These are phyloP conservation scores for Globisporangium recalcitrans DNA, from an alignment of 352 stramenopile species.

Conservation along the genomic window DNA sequence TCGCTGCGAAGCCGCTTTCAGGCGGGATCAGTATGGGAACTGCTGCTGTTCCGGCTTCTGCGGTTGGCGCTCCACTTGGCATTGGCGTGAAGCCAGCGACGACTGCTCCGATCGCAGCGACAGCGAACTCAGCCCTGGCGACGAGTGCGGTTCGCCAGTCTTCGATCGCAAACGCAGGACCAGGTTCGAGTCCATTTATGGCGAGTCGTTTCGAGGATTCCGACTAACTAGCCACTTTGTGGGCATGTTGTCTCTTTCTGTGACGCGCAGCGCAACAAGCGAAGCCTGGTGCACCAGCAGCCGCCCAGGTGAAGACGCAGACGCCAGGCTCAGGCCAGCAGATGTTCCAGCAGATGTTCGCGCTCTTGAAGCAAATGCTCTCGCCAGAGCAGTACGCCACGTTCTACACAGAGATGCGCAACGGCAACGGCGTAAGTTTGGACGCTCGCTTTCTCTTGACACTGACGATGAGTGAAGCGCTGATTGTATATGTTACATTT, in stretches of 20 bases:
- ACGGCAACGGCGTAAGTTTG: slow-evolving; percentile 57
- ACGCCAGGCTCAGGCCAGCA: slow-evolving; percentile 60
- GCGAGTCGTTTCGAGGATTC: too few relatives aligned
- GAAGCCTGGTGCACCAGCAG: neutral
- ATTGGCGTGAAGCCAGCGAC: slow-evolving; percentile 10
- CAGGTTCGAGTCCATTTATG: neutral
- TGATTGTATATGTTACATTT: neutral
- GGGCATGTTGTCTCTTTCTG: neutral
- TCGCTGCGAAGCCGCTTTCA: slow-evolving; percentile 1
- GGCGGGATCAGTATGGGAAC: slow-evolving; percentile 14
- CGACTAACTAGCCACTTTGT: neutral
- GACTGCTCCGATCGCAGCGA: neutral
- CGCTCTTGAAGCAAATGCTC: slow-evolving; percentile 77
- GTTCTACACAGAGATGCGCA: slow-evolving; percentile 79
- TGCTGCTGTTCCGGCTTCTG: neutral
- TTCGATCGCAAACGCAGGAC: neutral
- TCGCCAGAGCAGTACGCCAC: slow-evolving; percentile 76
- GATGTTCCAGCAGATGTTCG: slow-evolving; percentile 88
- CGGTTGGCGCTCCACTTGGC: slow-evolving; percentile 6
- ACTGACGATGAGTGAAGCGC: neutral
- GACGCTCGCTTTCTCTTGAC: neutral
- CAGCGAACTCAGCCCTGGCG: neutral
- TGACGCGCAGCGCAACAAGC: neutral
- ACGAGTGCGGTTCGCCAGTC: slow-evolving; percentile 1
- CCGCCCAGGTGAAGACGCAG: slow-evolving; percentile 29